Evolutionary conservation across 371 early-diverging fungal genomes (phyloP), one percentile per base, ranked within the genome.

Genomic region (Aphelidium insulamus): DNA sequence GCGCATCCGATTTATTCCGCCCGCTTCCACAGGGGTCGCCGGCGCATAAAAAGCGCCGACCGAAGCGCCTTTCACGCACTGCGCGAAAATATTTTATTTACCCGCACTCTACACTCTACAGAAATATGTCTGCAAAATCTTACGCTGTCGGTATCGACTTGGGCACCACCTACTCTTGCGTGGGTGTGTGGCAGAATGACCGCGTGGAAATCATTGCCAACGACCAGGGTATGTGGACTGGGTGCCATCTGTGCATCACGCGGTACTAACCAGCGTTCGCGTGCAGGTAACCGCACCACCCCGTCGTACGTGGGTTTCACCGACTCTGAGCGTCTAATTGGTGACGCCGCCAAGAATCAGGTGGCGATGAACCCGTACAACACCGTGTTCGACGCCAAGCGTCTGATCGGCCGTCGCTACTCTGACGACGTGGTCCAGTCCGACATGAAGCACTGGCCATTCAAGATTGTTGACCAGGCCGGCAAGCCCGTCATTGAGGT

Each of bases 381-480:
- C 66, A 87, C 85, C 44, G 79, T 92, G 39, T 95, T 81, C 55
- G 90, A 83, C 52, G 90, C 82, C 50, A 95, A 92, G 73, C 86
- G 97, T 66, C 63, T 87, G 15, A 87, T 97, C 48, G 95, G 95
- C 63, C 78, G 92, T 46, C 77, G 80, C 41, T 85, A 80, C 55
- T 62, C 52, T 26, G 94, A 94, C 49, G 46, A 57, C 38, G 84
- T 80, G 47, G 77, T 90, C 28, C 74, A 83, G 61, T 65, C 79
- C 34, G 91, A 91, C 52, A 77, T 84, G 69, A 84, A 81, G 69
- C 79, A 74, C 66, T 83, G 84, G 66, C 73, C 83, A 29, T 79
- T 80, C 72, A 82, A 72, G 66, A 66, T 82, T 50, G 45, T 84
- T 38, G 64, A 70, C 57, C 74, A 71, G 57, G 77, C 60, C 37